A percentile compares a stretch with the other conserved stretches of the same genome.
phyloP scores from a whole-genome alignment of 345 rosid genomes.

The Corchorus capsularis region DNA sequence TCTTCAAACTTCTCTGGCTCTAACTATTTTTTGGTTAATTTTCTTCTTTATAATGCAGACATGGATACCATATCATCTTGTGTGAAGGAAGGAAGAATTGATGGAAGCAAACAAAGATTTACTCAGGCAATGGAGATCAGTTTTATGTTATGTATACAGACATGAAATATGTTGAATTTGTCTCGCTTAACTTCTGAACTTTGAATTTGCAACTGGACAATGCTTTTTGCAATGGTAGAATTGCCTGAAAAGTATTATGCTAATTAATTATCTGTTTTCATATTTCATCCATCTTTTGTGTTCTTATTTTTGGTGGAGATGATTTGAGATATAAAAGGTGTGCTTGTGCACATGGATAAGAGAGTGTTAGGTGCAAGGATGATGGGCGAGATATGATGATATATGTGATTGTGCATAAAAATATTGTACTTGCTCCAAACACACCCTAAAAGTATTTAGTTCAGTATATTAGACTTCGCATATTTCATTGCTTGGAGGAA shows the following conservation, averaged over 20 bases:
- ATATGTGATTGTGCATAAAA: no score
- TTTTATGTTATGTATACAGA: neutral
- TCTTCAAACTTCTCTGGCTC: no score
- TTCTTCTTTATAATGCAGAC: slow-evolving; percentile 47
- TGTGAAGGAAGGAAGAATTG: slow-evolving; percentile 89
- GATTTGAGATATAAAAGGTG: neutral
- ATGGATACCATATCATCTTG: slow-evolving; percentile 86
- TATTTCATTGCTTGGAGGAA: neutral
- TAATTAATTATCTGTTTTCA: neutral
- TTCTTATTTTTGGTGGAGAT: neutral
- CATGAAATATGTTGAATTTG: slow-evolving; percentile 15
- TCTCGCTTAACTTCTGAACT: neutral
- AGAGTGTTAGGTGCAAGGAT: no score
- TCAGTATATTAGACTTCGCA: neutral
- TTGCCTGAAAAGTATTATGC: slow-evolving; percentile 5
- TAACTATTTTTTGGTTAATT: neutral
- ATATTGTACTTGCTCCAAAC: no score
- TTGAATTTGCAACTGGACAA: slow-evolving; percentile 9
- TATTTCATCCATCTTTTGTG: neutral
- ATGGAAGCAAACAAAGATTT: slow-evolving; percentile 16
- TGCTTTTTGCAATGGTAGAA: neutral
- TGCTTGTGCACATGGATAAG: no score
- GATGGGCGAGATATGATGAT: no score
- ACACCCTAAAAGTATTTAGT: neutral
- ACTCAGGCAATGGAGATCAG: neutral